phyloP scores from a whole-genome alignment of 2,329 filamentous ascomycete species.

The Ophiostoma sp. region DNA sequence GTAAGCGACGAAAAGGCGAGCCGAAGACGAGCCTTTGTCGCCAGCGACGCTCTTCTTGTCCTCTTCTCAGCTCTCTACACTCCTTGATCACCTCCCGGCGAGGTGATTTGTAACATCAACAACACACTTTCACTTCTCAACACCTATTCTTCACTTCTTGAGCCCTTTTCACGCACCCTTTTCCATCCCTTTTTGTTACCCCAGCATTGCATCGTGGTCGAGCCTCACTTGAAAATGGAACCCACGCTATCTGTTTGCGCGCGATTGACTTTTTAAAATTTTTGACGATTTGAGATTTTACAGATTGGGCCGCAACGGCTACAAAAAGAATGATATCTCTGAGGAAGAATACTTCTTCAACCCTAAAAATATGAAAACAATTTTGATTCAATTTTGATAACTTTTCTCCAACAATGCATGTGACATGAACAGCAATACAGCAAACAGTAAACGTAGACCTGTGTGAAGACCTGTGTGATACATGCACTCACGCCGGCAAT shows the following conservation, averaged over 20 bases:
- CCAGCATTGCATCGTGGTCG: slow-evolving; percentile 4
- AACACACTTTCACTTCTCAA: background rate
- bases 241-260: slow-evolving; percentile 7
- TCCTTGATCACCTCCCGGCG: slow-evolving; percentile 1
- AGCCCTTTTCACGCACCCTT: background rate
- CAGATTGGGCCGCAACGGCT: background rate
- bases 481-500: too few species aligned
- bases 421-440: background rate
- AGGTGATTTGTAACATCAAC: slow-evolving; percentile 1
- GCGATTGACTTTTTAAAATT: background rate
- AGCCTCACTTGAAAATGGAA: background rate
- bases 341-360: background rate
- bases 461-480: too few species aligned
- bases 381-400: slow-evolving; percentile 11
- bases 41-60: background rate
- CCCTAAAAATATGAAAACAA: slow-evolving; percentile 5
- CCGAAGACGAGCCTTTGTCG: background rate
- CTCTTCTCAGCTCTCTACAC: background rate
- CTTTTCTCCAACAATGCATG: background rate
- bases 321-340: background rate
- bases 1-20: background rate
- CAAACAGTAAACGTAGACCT: background rate
- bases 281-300: too few species aligned
- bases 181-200: background rate
- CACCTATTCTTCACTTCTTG: background rate